These are phyloP conservation scores for Acanthamoeba quina DNA, from an alignment of 208 protist species.

Conservation along the genomic window DNA sequence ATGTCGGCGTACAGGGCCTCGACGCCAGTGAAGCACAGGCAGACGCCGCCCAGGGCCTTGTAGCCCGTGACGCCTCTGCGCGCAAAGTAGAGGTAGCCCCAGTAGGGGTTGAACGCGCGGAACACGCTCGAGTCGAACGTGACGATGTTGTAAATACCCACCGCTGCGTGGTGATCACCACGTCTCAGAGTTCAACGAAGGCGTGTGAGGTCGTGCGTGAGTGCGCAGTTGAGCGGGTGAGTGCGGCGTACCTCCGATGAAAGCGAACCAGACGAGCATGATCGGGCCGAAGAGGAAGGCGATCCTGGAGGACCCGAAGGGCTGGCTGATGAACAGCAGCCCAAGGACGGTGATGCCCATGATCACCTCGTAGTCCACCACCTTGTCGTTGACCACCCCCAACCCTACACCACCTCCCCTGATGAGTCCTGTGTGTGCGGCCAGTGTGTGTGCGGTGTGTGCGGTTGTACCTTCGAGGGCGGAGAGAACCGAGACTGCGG, in stretches of 20 bases:
- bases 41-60: slow-evolving; percentile 30
- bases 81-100: not conserved
- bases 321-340: slow-evolving; percentile 10
- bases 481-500: not conserved
- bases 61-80: not conserved
- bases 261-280: slow-evolving; percentile 18
- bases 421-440: too few species aligned
- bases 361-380: slow-evolving; percentile 37
- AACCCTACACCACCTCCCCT: too few species aligned
- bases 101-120: slow-evolving; percentile 20
- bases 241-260: too few species aligned
- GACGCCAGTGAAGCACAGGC: slow-evolving; percentile 50
- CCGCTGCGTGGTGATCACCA: not conserved
- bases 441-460: too few species aligned
- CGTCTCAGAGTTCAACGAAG: too few species aligned
- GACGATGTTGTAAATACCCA: slow-evolving; percentile 52
- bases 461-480: not conserved
- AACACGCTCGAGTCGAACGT: not conserved
- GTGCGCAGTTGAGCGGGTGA: too few species aligned
- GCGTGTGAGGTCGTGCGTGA: too few species aligned
- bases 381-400: not conserved
- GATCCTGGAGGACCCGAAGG: not conserved
- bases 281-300: not conserved
- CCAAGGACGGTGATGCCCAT: not conserved
- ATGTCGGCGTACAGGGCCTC: slow-evolving; percentile 66